Percentiles rank a stretch among this genome's conserved stretches.
Evolutionary conservation across 768 basidiomycete genomes (phyloP).

Genomic region (Russula compacta): DNA sequence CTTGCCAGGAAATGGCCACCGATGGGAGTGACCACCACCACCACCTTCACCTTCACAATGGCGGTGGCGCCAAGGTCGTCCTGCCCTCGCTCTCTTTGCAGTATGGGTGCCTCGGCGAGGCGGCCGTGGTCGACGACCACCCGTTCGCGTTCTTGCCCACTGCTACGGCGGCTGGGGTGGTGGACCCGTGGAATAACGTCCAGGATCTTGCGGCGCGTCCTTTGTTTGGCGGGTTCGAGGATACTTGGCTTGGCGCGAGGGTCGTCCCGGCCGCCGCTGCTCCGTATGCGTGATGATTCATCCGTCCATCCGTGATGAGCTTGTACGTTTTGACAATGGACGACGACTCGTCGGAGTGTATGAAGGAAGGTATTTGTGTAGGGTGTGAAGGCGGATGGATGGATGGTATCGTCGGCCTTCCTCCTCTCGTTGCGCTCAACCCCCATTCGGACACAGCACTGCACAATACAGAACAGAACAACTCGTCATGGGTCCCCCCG

Average conservation of each 20-base stretch:
- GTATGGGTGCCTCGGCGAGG: neutral
- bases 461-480: no score
- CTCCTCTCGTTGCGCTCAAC: no score
- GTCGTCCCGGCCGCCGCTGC: neutral
- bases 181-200: constrained; percentile 8
- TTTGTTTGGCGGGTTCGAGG: constrained; percentile 1
- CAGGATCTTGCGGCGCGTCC: constrained; percentile 7
- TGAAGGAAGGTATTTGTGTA: neutral
- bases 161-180: neutral
- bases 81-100: neutral
- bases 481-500: no score
- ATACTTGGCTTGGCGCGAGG: constrained; percentile 7
- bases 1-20: neutral
- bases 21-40: neutral
- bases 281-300: constrained; percentile 6
- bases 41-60: neutral
- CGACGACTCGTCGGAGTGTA: no score
- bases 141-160: constrained; percentile 5
- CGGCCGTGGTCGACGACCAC: neutral
- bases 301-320: no score
- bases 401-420: no score
- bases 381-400: no score
- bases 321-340: no score
- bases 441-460: neutral
- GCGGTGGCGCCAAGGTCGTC: neutral